These are phyloP conservation scores for Endotrypanum monterogeii DNA, from an alignment of 208 protist genomes.

Conservation along the genomic window DNA sequence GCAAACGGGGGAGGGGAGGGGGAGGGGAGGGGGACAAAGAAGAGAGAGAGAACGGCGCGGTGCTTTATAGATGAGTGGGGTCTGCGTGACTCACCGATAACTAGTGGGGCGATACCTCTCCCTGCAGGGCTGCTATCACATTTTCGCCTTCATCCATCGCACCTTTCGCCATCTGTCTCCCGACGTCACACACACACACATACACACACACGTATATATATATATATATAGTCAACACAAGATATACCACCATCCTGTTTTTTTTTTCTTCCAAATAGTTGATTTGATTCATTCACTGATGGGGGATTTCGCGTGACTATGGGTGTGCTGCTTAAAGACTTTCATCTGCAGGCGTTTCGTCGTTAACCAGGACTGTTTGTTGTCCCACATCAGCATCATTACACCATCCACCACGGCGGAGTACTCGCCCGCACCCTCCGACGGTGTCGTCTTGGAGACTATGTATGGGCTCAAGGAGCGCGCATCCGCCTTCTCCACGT, in stretches of 20 bases:
- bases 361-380: slow-evolving; percentile 48
- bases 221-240: background rate
- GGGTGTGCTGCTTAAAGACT: slow-evolving; percentile 47
- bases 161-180: no score
- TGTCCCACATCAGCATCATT: slow-evolving; percentile 53
- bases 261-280: no score
- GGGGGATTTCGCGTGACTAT: background rate
- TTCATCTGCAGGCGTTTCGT: slow-evolving; percentile 49
- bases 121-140: background rate
- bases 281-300: no score
- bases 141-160: background rate
- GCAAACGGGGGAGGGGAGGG: background rate
- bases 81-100: background rate
- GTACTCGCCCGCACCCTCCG: slow-evolving; percentile 34
- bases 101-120: background rate
- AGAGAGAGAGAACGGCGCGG: background rate
- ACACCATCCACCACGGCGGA: slow-evolving; percentile 34
- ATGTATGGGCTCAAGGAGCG: slow-evolving; percentile 26
- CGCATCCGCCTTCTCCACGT: slow-evolving; percentile 11
- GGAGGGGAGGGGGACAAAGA: background rate
- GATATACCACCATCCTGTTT: no score
- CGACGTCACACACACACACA: no score
- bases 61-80: background rate
- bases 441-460: slow-evolving; percentile 32
- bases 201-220: no score